A percentile compares a stretch with the other conserved stretches of the same genome.
phyloP scores from a whole-genome alignment of 805 yeast species.

The Candida mattraensis region DNA sequence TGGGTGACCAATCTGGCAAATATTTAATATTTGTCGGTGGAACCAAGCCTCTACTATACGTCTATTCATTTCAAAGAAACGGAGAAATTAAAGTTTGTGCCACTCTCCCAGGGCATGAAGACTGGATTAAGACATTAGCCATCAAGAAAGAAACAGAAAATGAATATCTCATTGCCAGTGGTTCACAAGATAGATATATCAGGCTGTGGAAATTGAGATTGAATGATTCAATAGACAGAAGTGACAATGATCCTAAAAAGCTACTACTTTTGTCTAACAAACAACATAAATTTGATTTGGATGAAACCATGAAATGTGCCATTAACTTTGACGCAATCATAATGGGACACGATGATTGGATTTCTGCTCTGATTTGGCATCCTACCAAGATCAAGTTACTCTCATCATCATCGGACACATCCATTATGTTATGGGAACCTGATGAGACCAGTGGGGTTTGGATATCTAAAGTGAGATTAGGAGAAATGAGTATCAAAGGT shows the following conservation, averaged over 20 bases:
- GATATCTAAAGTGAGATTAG: slow-evolving; percentile 78
- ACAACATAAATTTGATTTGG: slow-evolving; percentile 57
- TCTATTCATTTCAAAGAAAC: slow-evolving; percentile 45
- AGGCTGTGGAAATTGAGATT: slow-evolving; percentile 79
- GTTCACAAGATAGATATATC: slow-evolving; percentile 90
- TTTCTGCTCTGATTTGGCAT: slow-evolving; percentile 82
- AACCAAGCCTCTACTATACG: slow-evolving; percentile 52
- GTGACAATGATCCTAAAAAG: slow-evolving; percentile 52
- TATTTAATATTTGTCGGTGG: slow-evolving; percentile 72
- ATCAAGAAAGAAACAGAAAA: slow-evolving; percentile 52
- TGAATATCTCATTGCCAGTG: slow-evolving; percentile 74
- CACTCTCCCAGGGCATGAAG: slow-evolving; percentile 85
- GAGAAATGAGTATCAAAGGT: slow-evolving; percentile 93
- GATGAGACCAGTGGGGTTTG: slow-evolving; percentile 86
- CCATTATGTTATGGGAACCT: slow-evolving; percentile 92
- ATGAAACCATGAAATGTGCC: slow-evolving; percentile 41
- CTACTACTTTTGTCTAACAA: slow-evolving; percentile 66
- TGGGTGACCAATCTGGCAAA: slow-evolving; percentile 28
- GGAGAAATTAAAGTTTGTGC: slow-evolving; percentile 43
- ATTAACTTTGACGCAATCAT: slow-evolving; percentile 87
- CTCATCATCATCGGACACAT: slow-evolving; percentile 90
- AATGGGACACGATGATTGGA: slow-evolving; percentile 99
- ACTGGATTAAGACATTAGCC: slow-evolving; percentile 83
- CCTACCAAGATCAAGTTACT: slow-evolving; percentile 59
- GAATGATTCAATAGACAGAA: slow-evolving; percentile 55